phyloP scores from a whole-genome alignment of 345 rosid species.

The Pistacia integerrima region DNA sequence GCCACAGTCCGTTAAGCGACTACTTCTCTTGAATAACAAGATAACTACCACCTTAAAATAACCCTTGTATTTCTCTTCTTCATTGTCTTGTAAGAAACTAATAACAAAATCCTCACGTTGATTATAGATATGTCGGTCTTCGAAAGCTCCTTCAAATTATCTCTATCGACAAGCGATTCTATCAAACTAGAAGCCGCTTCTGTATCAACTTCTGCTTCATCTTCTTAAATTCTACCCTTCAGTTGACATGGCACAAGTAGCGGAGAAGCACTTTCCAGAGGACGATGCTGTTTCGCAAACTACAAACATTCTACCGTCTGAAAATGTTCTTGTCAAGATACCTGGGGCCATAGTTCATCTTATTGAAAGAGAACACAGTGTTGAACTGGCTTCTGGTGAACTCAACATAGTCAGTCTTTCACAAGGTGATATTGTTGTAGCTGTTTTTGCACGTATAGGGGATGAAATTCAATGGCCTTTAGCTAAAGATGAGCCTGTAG shows the following conservation, averaged over 20 bases:
- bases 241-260: slow-evolving; percentile 41
- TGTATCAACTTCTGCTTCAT: slow-evolving; percentile 29
- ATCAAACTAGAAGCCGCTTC: slow-evolving; percentile 46
- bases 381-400: slow-evolving; percentile 72
- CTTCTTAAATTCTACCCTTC: slow-evolving; percentile 50
- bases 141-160: slow-evolving; percentile 7
- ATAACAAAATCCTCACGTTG: too few relatives aligned
- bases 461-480: slow-evolving; percentile 80
- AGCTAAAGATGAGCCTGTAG: slow-evolving; percentile 53
- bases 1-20: too few relatives aligned
- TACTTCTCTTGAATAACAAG: too few relatives aligned
- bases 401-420: slow-evolving; percentile 49
- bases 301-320: slow-evolving; percentile 25
- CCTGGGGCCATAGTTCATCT: slow-evolving; percentile 73
- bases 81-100: too few relatives aligned
- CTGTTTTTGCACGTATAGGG: slow-evolving; percentile 63
- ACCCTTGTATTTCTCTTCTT: too few relatives aligned
- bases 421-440: slow-evolving; percentile 56
- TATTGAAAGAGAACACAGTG: slow-evolving; percentile 58
- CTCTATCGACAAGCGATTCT: slow-evolving; percentile 52
- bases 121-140: too few relatives aligned
- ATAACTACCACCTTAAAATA: too few relatives aligned
- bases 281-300: slow-evolving; percentile 26
- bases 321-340: slow-evolving; percentile 50
- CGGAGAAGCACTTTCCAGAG: slow-evolving; percentile 49